Percentiles rank a stretch among this genome's conserved stretches.
Conservation (phyloP, 2,329 filamentous ascomycete species). For the Graphium sp. region DNA sequence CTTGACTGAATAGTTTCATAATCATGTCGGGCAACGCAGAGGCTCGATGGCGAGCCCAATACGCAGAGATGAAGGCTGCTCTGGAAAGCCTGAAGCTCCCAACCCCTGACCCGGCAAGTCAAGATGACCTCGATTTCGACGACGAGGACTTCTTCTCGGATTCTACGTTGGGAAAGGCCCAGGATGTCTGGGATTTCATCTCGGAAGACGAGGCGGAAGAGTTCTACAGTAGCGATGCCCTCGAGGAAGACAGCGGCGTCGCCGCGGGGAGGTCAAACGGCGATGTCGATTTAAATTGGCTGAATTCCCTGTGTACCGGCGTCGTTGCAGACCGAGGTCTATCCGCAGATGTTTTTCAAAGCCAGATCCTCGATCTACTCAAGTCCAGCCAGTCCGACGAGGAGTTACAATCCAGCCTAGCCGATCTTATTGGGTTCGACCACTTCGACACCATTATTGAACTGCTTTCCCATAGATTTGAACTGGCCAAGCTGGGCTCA, state of each 20-base stretch:
- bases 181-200: slow-evolving; percentile 89
- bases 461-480: slow-evolving; percentile 64
- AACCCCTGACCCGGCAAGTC: slow-evolving; percentile 18
- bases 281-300: slow-evolving; percentile 36
- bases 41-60: slow-evolving; percentile 67
- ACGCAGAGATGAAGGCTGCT: slow-evolving; percentile 72
- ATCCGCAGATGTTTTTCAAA: slow-evolving; percentile 51
- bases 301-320: slow-evolving; percentile 48
- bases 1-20: too few species aligned
- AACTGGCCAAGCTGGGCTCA: too few species aligned
- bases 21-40: too few species aligned
- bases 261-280: slow-evolving; percentile 14
- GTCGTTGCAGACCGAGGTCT: slow-evolving; percentile 53
- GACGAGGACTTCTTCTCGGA: slow-evolving; percentile 46
- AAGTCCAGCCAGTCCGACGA: slow-evolving; percentile 54
- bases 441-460: slow-evolving; percentile 89
- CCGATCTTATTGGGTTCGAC: slow-evolving; percentile 82
- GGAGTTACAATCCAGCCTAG: slow-evolving; percentile 78
- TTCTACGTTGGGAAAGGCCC: slow-evolving; percentile 43
- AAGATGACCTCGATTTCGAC: slow-evolving; percentile 31
- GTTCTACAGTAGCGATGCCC: slow-evolving; percentile 45
- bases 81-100: slow-evolving; percentile 54
- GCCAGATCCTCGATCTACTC: slow-evolving; percentile 62
- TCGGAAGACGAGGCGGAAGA: slow-evolving; percentile 55
- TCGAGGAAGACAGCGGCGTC: slow-evolving; percentile 31